Conservation (phyloP, 805 yeast species). For the Candida yuanshanica region DNA sequence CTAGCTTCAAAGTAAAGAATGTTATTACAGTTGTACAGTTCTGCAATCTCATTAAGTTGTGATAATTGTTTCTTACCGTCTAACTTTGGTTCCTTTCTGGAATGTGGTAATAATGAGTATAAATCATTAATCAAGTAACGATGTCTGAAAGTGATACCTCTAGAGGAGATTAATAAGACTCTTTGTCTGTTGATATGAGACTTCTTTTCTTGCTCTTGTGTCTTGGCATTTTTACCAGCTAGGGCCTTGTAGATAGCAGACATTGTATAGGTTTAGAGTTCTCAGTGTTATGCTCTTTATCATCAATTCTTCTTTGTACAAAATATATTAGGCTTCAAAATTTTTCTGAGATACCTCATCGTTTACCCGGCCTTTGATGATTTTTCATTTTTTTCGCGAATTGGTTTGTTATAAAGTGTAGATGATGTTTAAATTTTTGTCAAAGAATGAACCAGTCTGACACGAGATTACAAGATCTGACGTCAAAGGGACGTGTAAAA, state of each 20-base stretch:
- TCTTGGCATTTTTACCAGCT: constrained; percentile 37
- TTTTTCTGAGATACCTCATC: background rate
- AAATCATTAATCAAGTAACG: constrained; percentile 89
- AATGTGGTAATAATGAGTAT: constrained; percentile 77
- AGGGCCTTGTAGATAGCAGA: constrained; percentile 70
- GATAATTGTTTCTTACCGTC: constrained; percentile 86
- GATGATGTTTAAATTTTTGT: too few relatives aligned
- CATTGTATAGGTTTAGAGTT: constrained; percentile 32
- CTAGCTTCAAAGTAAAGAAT: constrained; percentile 91
- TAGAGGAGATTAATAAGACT: constrained; percentile 81
- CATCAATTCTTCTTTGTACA: background rate
- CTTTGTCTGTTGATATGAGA: constrained; percentile 80
- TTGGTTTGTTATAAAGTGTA: too few relatives aligned
- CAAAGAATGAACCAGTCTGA: background rate
- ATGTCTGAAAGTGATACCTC: constrained; percentile 94
- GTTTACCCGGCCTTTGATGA: background rate
- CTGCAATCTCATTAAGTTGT: constrained; percentile 93
- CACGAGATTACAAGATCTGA: background rate
- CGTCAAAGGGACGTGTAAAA: background rate
- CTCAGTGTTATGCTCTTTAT: background rate
- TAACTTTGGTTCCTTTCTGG: constrained; percentile 92
- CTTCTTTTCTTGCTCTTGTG: constrained; percentile 34
- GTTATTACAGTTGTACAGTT: constrained; percentile 94
- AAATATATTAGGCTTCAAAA: too few relatives aligned
- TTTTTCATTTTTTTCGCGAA: too few relatives aligned